Percentiles rank a stretch among this genome's conserved stretches.
Conservation (phyloP, 2,329 filamentous ascomycete species). For the Blumeriella jaapii region DNA sequence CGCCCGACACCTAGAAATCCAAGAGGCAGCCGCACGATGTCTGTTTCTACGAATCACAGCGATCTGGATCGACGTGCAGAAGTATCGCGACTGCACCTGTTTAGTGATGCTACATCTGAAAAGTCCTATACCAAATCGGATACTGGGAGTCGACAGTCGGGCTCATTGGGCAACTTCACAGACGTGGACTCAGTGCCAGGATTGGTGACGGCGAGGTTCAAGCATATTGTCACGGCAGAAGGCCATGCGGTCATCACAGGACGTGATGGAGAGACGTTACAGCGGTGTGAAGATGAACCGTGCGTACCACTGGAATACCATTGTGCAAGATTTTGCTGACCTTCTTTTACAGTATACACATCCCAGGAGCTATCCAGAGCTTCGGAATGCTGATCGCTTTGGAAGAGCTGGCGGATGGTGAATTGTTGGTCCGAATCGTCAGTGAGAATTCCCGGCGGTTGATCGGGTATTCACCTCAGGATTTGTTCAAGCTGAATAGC, state of each 20-base stretch:
- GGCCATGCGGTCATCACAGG: constrained; percentile 79
- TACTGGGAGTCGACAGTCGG: constrained; percentile 1
- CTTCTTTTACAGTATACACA: constrained; percentile 47
- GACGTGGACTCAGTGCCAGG: constrained; percentile 8
- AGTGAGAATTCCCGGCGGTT: constrained; percentile 72
- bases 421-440: constrained; percentile 57
- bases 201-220: constrained; percentile 62
- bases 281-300: constrained; percentile 82
- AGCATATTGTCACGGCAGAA: constrained; percentile 62
- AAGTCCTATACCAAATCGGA: constrained; percentile 14
- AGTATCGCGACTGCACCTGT: constrained; percentile 18
- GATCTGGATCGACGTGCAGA: constrained; percentile 9
- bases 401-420: constrained; percentile 56
- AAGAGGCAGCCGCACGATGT: constrained; percentile 9
- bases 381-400: constrained; percentile 71
- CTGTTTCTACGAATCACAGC: constrained; percentile 8
- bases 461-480: constrained; percentile 64
- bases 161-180: background rate
- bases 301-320: background rate
- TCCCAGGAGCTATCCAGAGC: constrained; percentile 68
- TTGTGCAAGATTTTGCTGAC: background rate
- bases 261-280: constrained; percentile 56
- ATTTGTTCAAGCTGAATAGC: constrained; percentile 62
- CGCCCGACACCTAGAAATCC: background rate
- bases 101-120: constrained; percentile 21